Conservation (phyloP, 2,329 filamentous ascomycete species). For the Tolypocladium sp. region DNA sequence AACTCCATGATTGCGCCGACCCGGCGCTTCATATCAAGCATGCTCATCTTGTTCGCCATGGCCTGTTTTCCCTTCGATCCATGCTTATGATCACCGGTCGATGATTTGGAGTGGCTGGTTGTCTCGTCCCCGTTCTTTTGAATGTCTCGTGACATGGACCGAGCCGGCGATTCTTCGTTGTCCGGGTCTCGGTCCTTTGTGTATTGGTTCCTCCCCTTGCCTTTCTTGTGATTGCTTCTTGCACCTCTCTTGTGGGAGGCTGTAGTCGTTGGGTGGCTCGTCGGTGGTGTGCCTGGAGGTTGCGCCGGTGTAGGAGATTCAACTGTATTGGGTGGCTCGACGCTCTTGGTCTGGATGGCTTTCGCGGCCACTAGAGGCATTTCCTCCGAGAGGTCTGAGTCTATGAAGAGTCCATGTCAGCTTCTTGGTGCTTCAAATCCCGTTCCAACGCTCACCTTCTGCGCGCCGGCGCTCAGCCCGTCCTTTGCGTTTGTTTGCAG, state of each 20-base stretch:
- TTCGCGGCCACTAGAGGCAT: conserved; percentile 37
- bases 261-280: conserved; percentile 34
- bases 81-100: conserved; percentile 41
- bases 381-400: conserved; percentile 67
- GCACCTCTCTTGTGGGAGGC: conserved; percentile 49
- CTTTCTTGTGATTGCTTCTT: conserved; percentile 55
- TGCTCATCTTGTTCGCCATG: conserved; percentile 61
- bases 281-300: conserved; percentile 30
- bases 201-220: conserved; percentile 72
- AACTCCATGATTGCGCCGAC: conserved; percentile 82
- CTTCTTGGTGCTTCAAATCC: not conserved
- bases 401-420: conserved; percentile 26
- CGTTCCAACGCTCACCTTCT: conserved; percentile 51
- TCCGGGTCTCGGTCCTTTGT: conserved; percentile 62
- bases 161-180: conserved; percentile 46
- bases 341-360: conserved; percentile 16
- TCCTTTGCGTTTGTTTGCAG: conserved; percentile 70
- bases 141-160: conserved; percentile 44
- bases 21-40: conserved; percentile 81
- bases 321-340: conserved; percentile 16
- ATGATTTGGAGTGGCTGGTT: conserved; percentile 23
- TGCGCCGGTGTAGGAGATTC: conserved; percentile 20
- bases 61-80: conserved; percentile 39
- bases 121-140: conserved; percentile 26
- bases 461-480: conserved; percentile 70